Base-by-base conservation (phyloP, 352 stramenopile species). In the Phytophthora fragariae region DNA sequence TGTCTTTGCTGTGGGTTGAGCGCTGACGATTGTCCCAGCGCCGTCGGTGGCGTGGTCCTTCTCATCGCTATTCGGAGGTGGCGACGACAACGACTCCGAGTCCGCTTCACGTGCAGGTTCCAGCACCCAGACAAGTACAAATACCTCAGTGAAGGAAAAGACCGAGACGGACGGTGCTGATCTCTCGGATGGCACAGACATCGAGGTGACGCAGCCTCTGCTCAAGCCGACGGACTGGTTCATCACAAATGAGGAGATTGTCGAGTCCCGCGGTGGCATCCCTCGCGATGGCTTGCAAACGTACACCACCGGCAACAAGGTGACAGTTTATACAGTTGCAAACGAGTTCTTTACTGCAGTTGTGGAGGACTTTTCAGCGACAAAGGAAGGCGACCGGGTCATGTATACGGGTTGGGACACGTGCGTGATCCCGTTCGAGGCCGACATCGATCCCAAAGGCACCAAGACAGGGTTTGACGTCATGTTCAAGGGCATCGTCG, bases 211-310 rank as follows among this genome's bases (percentile, higher is more conserved):
- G 7, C 84, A 90, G 46, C 84, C 84, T 14, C 41, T 76, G n/a
- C 75, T 90, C 17, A 72, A 82, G 29, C 58, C 81, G 9, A 61
- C 63, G 5, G 73, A 79, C 47, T 92, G 84, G 84, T 90, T 92
- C 63, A 68, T 92, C 5, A 85, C 67, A 0, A 68, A 78, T 9
- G 57, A 76, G 31, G 84, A 91, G 65, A 83, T 91, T 55, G 76
- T 73, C 6, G 57, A n/a, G 5, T 75, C 82, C 2, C 80, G 84
- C 9, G 73, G 73, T 11, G 78, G 82, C 12, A 54, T 82, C n/a
- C 65, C 76, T n/a, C 78, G 84, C 24, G 65, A 77, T 5, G 74
- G 70, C 24, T 50, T 92, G 37, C 27, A 62, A 19, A 63, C 70
- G 2, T 81, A 60, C 35, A 83, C 79, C 0, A 57, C 46, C 6